Conservation (phyloP, 495 filamentous ascomycete genomes). For the Friedmanniomyces endolithicus region DNA sequence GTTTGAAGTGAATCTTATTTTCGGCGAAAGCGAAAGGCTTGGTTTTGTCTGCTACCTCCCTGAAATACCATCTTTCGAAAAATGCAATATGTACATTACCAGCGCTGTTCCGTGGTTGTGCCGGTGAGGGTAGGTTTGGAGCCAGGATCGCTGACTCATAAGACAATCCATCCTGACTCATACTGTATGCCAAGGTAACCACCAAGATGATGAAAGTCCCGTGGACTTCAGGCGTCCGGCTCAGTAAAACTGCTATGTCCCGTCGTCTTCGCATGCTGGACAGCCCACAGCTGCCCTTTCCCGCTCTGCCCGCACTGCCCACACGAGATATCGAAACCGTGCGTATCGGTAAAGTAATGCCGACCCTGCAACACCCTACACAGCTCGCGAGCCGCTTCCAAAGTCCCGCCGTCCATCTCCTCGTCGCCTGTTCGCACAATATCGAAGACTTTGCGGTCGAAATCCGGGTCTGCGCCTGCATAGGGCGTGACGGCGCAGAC, state of each 20-base stretch:
- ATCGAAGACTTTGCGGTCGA: slow-evolving; percentile 70
- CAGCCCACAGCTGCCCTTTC: slow-evolving; percentile 60
- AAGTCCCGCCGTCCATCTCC: slow-evolving; percentile 47
- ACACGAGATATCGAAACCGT: slow-evolving; percentile 69
- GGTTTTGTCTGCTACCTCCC: not conserved
- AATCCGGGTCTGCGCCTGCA: slow-evolving; percentile 49
- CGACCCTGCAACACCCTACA: slow-evolving; percentile 55
- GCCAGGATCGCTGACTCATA: not conserved
- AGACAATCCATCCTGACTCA: not conserved
- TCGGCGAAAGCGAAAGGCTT: not conserved
- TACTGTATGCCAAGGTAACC: not conserved
- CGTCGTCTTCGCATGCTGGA: slow-evolving; percentile 52
- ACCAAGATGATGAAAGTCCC: too few species aligned
- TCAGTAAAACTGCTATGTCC: slow-evolving; percentile 51
- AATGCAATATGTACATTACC: not conserved
- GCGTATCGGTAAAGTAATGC: slow-evolving; percentile 87
- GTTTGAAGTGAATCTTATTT: not conserved
- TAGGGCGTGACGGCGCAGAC: slow-evolving; percentile 25
- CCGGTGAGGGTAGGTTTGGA: not conserved
- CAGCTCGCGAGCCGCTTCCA: slow-evolving; percentile 57
- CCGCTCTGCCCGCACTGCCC: slow-evolving; percentile 60
- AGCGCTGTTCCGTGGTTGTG: not conserved
- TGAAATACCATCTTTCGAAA: not conserved
- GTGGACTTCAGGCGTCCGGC: not conserved
- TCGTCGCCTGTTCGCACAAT: slow-evolving; percentile 25